Evolutionary conservation across 2,329 filamentous ascomycete species (phyloP), one percentile per base, ranked within the genome.

Genomic region (Leptoxyphium fumago): DNA sequence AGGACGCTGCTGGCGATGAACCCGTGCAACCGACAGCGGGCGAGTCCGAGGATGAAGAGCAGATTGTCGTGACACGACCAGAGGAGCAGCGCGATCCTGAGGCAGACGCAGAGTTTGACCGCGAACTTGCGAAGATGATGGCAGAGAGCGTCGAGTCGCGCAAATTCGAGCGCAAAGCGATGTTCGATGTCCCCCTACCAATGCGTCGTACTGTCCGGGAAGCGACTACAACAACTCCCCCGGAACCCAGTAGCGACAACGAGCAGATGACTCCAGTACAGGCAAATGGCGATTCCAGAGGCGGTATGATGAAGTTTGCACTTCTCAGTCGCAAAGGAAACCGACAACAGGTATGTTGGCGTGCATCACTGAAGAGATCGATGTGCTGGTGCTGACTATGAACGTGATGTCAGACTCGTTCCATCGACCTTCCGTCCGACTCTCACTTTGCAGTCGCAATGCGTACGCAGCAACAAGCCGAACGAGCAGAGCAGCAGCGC

Each of bases 101-200:
- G 65, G 86, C 82, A 36, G 91, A 98, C 58, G 91, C 89, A 6
- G 91, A 98, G 38, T 98, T 98, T 60, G 93, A 98, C 59, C 84
- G 89, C 55, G 91, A 96, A 64, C 91, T 94, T 62, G 88, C 91
- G 32, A 95, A 94, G 64, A 84, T 98, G 77, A 96, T 98, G 89
- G 77, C 88, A 42, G 91, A 98, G 63, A 95, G 89, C 66, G 69
- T 94, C 55, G 91, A 98, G 53, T 93, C 89, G 4, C 79, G 91
- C 54, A 95, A 94, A 56, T 94, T 94, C 53, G 91, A 98, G 58
- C 84, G 91, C 49, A 95, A 94, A 65, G 79, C 84, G 26, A 74
- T 91, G 42, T 95, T 98, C 57, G 93, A 98, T 61, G 85, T 96
- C n/a, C 87, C 93, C 1, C 68, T 98, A n/a, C 91, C 91, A 0